Percentiles rank a stretch among this genome's conserved stretches.
phyloP scores from a whole-genome alignment of 306 rosid genomes.

The Ochetophila trinervis region DNA sequence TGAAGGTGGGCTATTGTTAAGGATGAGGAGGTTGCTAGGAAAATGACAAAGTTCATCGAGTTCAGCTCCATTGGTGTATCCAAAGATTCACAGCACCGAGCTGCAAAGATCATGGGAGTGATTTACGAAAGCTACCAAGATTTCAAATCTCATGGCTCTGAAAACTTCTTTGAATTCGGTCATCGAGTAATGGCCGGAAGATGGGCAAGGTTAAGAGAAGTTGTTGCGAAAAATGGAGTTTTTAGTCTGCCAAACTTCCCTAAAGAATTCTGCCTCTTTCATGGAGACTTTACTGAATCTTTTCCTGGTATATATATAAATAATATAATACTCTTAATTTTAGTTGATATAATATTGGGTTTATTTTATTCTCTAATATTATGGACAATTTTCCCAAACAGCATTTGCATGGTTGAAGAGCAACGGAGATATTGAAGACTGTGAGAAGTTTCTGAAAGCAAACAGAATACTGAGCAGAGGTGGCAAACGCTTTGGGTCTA shows the following conservation, averaged over 20 bases:
- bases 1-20: conserved; percentile 76
- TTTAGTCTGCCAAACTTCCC: conserved; percentile 44
- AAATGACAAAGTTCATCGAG: conserved; percentile 55
- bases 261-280: conserved; percentile 43
- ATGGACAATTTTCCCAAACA: conserved; percentile 17
- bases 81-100: conserved; percentile 73
- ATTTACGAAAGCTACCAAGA: conserved; percentile 53
- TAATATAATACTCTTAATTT: not conserved
- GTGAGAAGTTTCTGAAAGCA: conserved; percentile 38
- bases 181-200: conserved; percentile 44
- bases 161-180: conserved; percentile 45
- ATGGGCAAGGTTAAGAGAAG: conserved; percentile 59
- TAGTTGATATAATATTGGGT: not conserved
- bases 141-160: conserved; percentile 26
- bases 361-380: not conserved
- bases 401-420: conserved; percentile 79
- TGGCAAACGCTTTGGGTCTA: conserved; percentile 61
- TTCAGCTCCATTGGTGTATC: conserved; percentile 72
- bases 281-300: conserved; percentile 40
- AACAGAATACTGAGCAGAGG: conserved; percentile 40
- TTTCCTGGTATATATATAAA: conserved; percentile 50
- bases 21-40: conserved; percentile 61
- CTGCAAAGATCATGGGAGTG: conserved; percentile 55
- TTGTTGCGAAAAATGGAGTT: conserved; percentile 22
- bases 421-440: conserved; percentile 43